Conservation (phyloP, 1,139 yeast species). For the Yamadazyma mexicana region DNA sequence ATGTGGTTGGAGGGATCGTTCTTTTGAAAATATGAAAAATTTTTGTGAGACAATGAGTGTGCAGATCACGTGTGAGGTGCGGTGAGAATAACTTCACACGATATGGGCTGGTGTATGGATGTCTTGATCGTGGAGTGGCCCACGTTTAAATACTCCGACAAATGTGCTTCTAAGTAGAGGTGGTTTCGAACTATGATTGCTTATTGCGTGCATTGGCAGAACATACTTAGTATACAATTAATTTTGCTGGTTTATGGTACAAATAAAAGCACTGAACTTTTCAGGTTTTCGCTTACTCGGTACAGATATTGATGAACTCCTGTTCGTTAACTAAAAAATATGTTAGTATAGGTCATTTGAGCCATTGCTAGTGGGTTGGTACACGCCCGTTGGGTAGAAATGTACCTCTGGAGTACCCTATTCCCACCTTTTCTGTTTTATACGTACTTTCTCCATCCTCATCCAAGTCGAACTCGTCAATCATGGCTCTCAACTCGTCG, state of each 20-base stretch:
- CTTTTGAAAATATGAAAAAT: not conserved
- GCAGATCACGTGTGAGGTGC: too few species aligned
- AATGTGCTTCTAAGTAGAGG: too few species aligned
- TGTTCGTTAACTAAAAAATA: slow-evolving; percentile 70
- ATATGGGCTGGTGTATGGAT: too few species aligned
- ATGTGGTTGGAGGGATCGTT: not conserved
- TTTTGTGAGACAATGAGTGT: not conserved
- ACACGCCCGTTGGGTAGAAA: too few species aligned
- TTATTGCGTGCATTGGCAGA: too few species aligned
- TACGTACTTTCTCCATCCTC: slow-evolving; percentile 86
- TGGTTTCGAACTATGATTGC: too few species aligned
- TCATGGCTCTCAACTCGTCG: slow-evolving; percentile 94
- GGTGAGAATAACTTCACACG: too few species aligned
- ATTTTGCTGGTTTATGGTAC: not conserved
- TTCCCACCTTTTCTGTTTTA: slow-evolving; percentile 6
- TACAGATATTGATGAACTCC: slow-evolving; percentile 89
- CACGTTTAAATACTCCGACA: too few species aligned
- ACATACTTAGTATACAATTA: not conserved
- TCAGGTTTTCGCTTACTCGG: slow-evolving; percentile 44
- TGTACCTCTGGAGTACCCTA: too few species aligned
- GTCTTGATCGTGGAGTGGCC: too few species aligned
- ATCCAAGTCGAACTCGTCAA: slow-evolving; percentile 94
- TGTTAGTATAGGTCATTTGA: slow-evolving; percentile 10
- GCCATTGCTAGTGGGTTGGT: too few species aligned
- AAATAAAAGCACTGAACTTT: not conserved